Conservation (phyloP, 2,329 filamentous ascomycete species). For the Diaporthe amygdali region DNA sequence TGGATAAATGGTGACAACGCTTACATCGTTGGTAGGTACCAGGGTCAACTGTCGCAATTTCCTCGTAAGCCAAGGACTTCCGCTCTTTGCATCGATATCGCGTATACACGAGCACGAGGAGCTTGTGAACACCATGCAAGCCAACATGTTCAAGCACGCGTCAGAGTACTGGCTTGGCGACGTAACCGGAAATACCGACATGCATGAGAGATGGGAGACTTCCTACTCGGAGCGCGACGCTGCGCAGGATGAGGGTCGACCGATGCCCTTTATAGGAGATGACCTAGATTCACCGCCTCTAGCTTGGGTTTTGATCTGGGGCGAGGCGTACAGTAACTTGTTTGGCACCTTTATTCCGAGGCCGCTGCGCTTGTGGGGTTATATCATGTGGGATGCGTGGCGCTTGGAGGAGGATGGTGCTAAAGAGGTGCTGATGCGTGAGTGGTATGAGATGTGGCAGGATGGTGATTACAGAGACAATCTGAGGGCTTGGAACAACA, state of each 20-base stretch:
- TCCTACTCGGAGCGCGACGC: background rate
- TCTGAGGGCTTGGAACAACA: slow-evolving; percentile 7
- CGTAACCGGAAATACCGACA: background rate
- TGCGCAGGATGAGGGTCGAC: background rate
- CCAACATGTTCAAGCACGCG: background rate
- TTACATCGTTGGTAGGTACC: background rate
- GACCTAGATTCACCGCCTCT: slow-evolving; percentile 25
- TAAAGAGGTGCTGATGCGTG: background rate
- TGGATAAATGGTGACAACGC: background rate
- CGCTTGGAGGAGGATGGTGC: slow-evolving; percentile 3
- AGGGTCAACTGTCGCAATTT: background rate
- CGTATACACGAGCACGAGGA: background rate
- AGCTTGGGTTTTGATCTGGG: slow-evolving; percentile 29
- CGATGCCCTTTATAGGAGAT: slow-evolving; percentile 25
- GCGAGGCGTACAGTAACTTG: slow-evolving; percentile 27
- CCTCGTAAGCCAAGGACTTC: background rate
- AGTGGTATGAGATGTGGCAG: slow-evolving; percentile 19
- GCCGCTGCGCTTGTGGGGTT: slow-evolving; percentile 24
- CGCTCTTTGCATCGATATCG: background rate
- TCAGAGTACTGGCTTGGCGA: background rate
- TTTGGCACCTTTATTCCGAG: slow-evolving; percentile 26
- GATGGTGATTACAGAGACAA: slow-evolving; percentile 18
- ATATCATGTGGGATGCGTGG: slow-evolving; percentile 31
- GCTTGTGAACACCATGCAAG: background rate
- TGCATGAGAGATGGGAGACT: background rate